These are phyloP conservation scores for Coemansia sp. DNA, from an alignment of 192 early-diverging fungal species.

Conservation along the genomic window DNA sequence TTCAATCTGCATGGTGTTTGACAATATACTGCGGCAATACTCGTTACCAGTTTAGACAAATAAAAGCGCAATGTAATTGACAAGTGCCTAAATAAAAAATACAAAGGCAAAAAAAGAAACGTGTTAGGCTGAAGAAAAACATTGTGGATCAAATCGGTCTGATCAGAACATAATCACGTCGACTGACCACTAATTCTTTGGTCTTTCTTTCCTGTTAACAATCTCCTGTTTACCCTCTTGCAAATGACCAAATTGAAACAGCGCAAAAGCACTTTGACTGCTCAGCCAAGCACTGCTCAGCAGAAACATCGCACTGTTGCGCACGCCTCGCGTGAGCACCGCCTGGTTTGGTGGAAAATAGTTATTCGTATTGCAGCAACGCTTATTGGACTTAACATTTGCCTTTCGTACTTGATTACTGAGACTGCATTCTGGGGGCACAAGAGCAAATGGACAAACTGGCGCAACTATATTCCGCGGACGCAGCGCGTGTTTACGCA, in stretches of 20 bases:
- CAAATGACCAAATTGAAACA: conserved; percentile 26
- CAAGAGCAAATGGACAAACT: conserved; percentile 68
- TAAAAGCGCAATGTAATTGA: background rate
- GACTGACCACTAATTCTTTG: background rate
- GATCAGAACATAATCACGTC: background rate
- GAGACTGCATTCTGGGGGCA: conserved; percentile 78
- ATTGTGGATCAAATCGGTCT: background rate
- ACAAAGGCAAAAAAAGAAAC: background rate
- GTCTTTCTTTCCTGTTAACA: background rate
- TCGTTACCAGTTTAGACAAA: background rate
- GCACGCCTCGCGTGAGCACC: background rate
- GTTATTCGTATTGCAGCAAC: conserved; percentile 31
- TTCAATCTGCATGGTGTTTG: conserved; percentile 79
- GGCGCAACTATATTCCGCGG: conserved; percentile 69
- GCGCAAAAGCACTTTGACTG: conserved; percentile 8
- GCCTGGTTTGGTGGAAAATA: conserved; percentile 41
- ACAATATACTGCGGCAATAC: background rate
- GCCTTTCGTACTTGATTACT: conserved; percentile 67
- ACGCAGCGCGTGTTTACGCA: conserved; percentile 68
- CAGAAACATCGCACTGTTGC: background rate
- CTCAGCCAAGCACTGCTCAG: background rate
- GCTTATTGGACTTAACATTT: conserved; percentile 40
- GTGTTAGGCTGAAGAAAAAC: background rate
- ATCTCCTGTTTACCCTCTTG: background rate
- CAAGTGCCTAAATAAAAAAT: background rate